Conservation (phyloP, 192 early-diverging fungal genomes). For the Haplosporangium gracile region DNA sequence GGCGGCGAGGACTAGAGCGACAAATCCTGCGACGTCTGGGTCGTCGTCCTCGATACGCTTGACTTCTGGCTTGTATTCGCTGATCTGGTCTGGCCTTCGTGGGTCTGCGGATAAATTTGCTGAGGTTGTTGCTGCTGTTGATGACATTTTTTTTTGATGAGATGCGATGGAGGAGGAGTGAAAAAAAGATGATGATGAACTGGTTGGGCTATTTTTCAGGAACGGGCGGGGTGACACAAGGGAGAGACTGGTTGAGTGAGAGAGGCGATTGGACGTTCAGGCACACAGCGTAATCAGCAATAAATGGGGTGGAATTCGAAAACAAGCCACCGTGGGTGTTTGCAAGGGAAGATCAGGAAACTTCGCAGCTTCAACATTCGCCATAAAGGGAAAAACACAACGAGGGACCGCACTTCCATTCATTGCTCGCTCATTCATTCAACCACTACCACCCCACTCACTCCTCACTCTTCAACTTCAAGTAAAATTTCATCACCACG, state of each 20-base stretch:
- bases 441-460: too few relatives aligned
- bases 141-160: not conserved
- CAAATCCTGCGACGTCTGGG: conserved; percentile 49
- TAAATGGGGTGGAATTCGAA: not conserved
- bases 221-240: not conserved
- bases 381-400: too few relatives aligned
- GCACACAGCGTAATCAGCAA: not conserved
- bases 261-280: not conserved
- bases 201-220: not conserved
- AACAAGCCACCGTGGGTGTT: not conserved
- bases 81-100: conserved; percentile 31
- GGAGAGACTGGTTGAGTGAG: not conserved
- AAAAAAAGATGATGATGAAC: not conserved
- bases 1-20: conserved; percentile 18
- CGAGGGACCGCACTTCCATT: too few relatives aligned
- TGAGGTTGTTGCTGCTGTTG: not conserved
- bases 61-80: conserved; percentile 53
- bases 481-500: not conserved
- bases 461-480: too few relatives aligned
- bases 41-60: conserved; percentile 53
- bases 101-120: conserved; percentile 20
- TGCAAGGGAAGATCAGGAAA: conserved; percentile 1
- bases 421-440: not conserved
- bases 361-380: not conserved
- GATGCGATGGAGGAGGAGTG: not conserved